Evolutionary conservation across 768 basidiomycete genomes (phyloP).

Genomic region (Lentinus tigrinus): DNA sequence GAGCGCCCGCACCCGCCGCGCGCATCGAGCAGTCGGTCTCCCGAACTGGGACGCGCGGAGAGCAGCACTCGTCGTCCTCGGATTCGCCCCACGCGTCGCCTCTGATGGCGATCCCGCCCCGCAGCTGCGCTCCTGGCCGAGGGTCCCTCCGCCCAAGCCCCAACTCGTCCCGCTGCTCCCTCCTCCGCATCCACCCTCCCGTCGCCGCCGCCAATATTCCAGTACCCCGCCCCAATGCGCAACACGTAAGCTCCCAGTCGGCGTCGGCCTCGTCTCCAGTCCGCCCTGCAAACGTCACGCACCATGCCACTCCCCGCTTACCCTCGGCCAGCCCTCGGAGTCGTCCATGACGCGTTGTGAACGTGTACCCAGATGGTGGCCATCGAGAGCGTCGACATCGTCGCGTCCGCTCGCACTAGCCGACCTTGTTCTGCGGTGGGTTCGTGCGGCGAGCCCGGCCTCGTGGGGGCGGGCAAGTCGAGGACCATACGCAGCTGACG

Average conservation of each 20-base stretch:
- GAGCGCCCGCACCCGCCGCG: slow-evolving; percentile 5
- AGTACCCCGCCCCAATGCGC: too few relatives aligned
- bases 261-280: too few relatives aligned
- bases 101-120: slow-evolving; percentile 16
- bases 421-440: background rate
- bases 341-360: too few relatives aligned
- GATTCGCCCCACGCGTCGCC: slow-evolving; percentile 8
- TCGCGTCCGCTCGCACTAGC: too few relatives aligned
- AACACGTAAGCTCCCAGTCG: too few relatives aligned
- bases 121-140: background rate
- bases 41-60: background rate
- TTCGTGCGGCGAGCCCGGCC: background rate
- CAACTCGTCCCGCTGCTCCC: background rate
- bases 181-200: background rate
- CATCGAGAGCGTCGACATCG: too few relatives aligned
- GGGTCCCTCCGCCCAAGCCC: background rate
- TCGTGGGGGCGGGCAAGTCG: background rate
- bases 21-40: slow-evolving; percentile 9
- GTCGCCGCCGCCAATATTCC: too few relatives aligned
- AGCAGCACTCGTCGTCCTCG: slow-evolving; percentile 10
- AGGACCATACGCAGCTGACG: background rate
- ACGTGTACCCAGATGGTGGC: too few relatives aligned
- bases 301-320: too few relatives aligned
- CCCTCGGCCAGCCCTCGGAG: too few relatives aligned
- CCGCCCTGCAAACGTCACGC: too few relatives aligned